Percentiles rank a stretch among this genome's conserved stretches.
phyloP scores from a whole-genome alignment of 2,329 filamentous ascomycete genomes.

The Conoideocrella luteorostrata region DNA sequence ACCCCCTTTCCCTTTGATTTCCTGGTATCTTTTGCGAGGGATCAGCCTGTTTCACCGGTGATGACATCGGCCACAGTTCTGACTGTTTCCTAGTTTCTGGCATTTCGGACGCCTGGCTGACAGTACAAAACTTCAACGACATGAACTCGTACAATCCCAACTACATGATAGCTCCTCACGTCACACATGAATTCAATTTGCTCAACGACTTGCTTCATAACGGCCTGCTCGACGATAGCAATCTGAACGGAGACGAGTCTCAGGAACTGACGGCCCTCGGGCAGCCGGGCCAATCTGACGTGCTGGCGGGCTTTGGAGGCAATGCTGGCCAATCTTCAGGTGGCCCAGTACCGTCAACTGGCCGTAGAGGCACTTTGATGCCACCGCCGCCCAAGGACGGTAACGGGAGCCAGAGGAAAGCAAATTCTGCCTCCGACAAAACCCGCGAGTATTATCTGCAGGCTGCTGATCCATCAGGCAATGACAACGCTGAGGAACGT shows the following conservation, averaged over 20 bases:
- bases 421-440: constrained; percentile 66
- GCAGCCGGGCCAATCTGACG: constrained; percentile 36
- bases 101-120: constrained; percentile 77
- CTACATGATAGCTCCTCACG: constrained; percentile 89
- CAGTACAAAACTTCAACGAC: constrained; percentile 78
- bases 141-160: constrained; percentile 91
- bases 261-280: constrained; percentile 40
- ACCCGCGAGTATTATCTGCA: constrained; percentile 93
- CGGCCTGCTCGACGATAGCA: constrained; percentile 79
- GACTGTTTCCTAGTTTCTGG: constrained; percentile 53
- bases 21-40: not conserved
- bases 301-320: constrained; percentile 43
- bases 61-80: too few relatives aligned
- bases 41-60: too few relatives aligned
- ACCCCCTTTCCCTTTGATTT: not conserved
- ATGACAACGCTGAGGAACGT: constrained; percentile 79
- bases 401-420: constrained; percentile 52
- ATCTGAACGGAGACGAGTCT: constrained; percentile 60
- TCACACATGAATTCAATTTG: constrained; percentile 93
- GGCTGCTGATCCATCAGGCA: constrained; percentile 86
- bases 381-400: constrained; percentile 39
- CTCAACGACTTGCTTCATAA: constrained; percentile 95
- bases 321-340: constrained; percentile 25
- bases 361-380: constrained; percentile 33
- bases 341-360: constrained; percentile 15